A percentile compares a stretch with the other conserved stretches of the same genome.
These are phyloP conservation scores for Diplodia scrobiculata DNA, from an alignment of 2,329 filamentous ascomycete genomes.

Conservation along the genomic window DNA sequence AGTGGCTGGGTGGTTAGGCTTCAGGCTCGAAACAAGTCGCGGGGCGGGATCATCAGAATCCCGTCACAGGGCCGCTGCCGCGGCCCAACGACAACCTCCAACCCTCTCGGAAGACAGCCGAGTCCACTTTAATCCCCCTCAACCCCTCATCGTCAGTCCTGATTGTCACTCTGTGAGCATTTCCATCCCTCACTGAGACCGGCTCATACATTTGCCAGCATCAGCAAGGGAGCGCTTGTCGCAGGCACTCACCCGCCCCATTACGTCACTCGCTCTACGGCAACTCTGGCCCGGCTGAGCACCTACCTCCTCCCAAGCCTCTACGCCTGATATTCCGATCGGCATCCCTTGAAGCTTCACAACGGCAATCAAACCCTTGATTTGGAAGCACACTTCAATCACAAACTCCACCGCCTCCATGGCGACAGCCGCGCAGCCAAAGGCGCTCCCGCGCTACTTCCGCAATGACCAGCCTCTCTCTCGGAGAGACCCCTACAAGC, in stretches of 20 bases:
- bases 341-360: constrained; percentile 21
- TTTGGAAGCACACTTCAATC: constrained; percentile 3
- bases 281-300: constrained; percentile 17
- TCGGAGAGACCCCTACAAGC: constrained; percentile 52
- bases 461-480: constrained; percentile 45
- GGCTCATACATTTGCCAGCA: neutral
- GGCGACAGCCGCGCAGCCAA: constrained; percentile 21
- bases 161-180: neutral
- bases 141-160: constrained; percentile 5
- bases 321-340: constrained; percentile 27
- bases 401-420: constrained; percentile 12
- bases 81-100: constrained; percentile 25
- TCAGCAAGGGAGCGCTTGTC: constrained; percentile 10
- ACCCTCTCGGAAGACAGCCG: constrained; percentile 20
- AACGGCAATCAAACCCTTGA: constrained; percentile 9
- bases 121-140: constrained; percentile 1
- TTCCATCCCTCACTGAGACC: neutral
- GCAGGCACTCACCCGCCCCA: constrained; percentile 10
- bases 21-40: constrained; percentile 15
- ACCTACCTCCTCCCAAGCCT: neutral
- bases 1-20: constrained; percentile 24
- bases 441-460: constrained; percentile 46
- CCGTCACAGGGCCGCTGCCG: constrained; percentile 11
- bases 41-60: constrained; percentile 22
- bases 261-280: constrained; percentile 20